These are phyloP conservation scores for Salix caprea DNA, from an alignment of 345 rosid genomes.

Conservation along the genomic window DNA sequence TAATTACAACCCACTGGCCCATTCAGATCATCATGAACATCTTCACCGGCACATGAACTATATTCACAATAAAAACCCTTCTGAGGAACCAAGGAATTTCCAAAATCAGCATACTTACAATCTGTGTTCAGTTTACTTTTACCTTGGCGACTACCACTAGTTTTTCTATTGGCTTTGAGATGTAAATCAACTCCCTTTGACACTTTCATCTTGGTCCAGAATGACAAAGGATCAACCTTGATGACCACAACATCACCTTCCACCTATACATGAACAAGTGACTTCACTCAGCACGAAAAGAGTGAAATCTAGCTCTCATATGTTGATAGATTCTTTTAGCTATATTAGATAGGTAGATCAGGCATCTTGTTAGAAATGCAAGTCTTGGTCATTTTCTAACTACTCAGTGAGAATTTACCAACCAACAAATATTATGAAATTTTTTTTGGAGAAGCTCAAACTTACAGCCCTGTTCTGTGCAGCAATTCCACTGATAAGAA, in stretches of 20 bases:
- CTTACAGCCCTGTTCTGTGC: conserved; percentile 93
- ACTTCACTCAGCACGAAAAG: neutral
- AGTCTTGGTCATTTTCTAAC: neutral
- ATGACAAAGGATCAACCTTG: conserved; percentile 54
- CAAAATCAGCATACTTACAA: conserved; percentile 16
- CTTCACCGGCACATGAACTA: conserved; percentile 21
- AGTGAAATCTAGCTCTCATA: neutral
- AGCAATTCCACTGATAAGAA: conserved; percentile 65
- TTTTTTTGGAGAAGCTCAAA: conserved; percentile 1
- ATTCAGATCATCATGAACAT: conserved; percentile 16
- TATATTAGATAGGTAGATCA: neutral
- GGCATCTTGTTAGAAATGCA: neutral
- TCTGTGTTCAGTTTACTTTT: conserved; percentile 28
- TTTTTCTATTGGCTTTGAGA: conserved; percentile 24
- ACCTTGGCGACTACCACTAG: conserved; percentile 27
- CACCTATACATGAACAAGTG: conserved; percentile 39
- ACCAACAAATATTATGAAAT: neutral
- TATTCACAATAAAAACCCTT: conserved; percentile 23
- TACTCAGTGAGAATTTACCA: neutral
- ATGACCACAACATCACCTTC: conserved; percentile 75
- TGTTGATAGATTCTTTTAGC: neutral
- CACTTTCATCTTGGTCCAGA: conserved; percentile 86
- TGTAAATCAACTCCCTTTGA: conserved; percentile 19
- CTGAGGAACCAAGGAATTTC: conserved; percentile 11
- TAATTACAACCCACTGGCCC: conserved; percentile 11